Percentiles rank a stretch among this genome's conserved stretches.
Conservation (phyloP, 768 basidiomycete species). For the Heimioporus sp. region DNA sequence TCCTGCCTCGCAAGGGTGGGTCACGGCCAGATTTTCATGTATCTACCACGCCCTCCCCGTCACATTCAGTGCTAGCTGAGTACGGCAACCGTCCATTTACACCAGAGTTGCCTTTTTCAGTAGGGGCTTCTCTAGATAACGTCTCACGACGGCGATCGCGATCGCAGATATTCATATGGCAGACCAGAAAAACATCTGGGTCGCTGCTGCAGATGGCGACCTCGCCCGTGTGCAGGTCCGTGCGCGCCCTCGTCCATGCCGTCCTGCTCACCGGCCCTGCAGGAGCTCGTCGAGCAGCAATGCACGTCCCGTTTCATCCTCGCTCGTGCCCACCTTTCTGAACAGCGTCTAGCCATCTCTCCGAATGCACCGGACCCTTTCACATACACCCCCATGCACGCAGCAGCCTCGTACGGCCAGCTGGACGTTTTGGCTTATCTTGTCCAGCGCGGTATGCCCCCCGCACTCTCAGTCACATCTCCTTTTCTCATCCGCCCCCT, state of each 20-base stretch:
- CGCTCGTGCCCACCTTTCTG: not conserved
- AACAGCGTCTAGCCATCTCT: constrained; percentile 45
- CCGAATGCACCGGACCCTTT: constrained; percentile 68
- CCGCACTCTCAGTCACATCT: not conserved
- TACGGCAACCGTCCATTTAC: not conserved
- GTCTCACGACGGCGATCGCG: constrained; percentile 13
- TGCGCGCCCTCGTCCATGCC: not conserved
- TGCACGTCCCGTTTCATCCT: constrained; percentile 39
- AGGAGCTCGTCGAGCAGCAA: constrained; percentile 62
- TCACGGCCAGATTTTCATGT: too few relatives aligned
- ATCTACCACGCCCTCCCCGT: too few relatives aligned
- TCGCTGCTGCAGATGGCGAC: constrained; percentile 91
- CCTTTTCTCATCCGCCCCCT: not conserved
- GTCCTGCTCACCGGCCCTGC: constrained; percentile 3
- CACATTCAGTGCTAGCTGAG: not conserved
- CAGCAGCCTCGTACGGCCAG: constrained; percentile 91
- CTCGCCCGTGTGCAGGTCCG: constrained; percentile 69
- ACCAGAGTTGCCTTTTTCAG: constrained; percentile 27
- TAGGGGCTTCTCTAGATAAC: constrained; percentile 16
- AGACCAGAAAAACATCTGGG: constrained; percentile 74
- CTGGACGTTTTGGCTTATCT: constrained; percentile 75
- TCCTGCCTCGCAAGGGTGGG: too few relatives aligned
- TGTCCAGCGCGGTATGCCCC: constrained; percentile 55
- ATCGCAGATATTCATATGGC: constrained; percentile 32
- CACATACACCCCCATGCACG: constrained; percentile 92